A percentile compares a stretch with the other conserved stretches of the same genome.
phyloP scores from a whole-genome alignment of 139 green algal genomes.

The Coelastrella sp. region DNA sequence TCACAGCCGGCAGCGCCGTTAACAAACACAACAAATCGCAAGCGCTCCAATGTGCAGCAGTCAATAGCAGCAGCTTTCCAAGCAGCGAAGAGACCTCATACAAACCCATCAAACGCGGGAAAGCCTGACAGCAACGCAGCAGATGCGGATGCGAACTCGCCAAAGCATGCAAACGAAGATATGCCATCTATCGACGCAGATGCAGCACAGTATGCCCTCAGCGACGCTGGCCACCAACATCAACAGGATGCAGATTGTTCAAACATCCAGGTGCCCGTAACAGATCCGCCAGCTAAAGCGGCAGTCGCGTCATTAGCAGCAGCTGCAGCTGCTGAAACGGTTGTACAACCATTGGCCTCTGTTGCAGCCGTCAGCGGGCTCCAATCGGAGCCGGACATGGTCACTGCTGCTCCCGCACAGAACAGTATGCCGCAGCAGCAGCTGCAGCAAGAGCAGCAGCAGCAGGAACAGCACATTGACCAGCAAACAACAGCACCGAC shows the following conservation, averaged over 20 bases:
- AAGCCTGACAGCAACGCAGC: not conserved
- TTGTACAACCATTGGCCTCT: too few species aligned
- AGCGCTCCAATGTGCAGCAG: slow-evolving; percentile 4
- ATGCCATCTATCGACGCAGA: not conserved
- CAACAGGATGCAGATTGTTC: too few species aligned
- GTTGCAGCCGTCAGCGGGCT: too few species aligned
- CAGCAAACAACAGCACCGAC: too few species aligned
- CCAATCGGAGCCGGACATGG: too few species aligned
- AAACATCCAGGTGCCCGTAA: too few species aligned
- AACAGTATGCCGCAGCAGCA: too few species aligned
- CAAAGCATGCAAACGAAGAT: not conserved
- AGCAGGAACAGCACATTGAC: not conserved
- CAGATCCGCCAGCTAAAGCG: too few species aligned
- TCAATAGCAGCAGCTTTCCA: slow-evolving; percentile 15
- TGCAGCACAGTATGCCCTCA: not conserved
- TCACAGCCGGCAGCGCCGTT: not conserved
- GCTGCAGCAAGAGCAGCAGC: not conserved
- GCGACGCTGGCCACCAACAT: not conserved
- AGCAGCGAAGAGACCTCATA: slow-evolving; percentile 12
- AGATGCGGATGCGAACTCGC: not conserved
- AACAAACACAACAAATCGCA: not conserved
- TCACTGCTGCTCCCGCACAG: too few species aligned
- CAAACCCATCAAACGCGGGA: not conserved
- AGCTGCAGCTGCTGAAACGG: too few species aligned
- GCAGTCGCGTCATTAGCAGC: too few species aligned